Evolutionary conservation across 352 stramenopile species (phyloP).

Genomic region (Phytophthora pinifolia): DNA sequence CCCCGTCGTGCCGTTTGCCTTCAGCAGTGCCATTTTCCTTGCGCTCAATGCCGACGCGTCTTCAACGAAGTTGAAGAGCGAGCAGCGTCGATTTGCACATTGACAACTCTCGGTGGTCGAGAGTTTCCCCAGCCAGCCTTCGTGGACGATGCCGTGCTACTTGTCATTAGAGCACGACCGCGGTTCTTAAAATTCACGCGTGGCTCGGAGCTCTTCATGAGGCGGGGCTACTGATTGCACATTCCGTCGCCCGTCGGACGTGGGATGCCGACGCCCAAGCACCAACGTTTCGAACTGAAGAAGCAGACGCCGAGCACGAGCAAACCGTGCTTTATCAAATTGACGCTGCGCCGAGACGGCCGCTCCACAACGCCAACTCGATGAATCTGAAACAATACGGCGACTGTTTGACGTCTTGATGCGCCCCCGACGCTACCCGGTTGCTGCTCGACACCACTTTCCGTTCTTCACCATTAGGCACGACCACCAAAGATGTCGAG

Average conservation of each 20-base stretch:
- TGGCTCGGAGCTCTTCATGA: slow-evolving; percentile 12
- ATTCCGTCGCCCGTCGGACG: slow-evolving; percentile 7
- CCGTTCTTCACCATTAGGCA: slow-evolving; percentile 21
- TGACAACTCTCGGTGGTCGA: slow-evolving; percentile 15
- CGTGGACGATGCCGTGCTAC: neutral
- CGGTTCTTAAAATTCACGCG: slow-evolving; percentile 20
- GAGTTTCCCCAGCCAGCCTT: slow-evolving; percentile 6
- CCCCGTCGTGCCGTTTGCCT: no score
- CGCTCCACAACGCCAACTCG: neutral
- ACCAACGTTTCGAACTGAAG: no score
- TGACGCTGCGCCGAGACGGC: neutral
- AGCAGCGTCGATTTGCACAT: slow-evolving; percentile 9
- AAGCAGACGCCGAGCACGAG: slow-evolving; percentile 1
- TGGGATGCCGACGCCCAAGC: slow-evolving; percentile 1
- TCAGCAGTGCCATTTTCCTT: neutral
- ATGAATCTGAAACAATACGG: slow-evolving; percentile 22
- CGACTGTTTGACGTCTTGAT: neutral
- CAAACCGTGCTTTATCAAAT: slow-evolving; percentile 26
- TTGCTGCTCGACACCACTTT: slow-evolving; percentile 4
- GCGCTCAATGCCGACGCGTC: neutral
- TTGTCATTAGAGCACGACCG: neutral
- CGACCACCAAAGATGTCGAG: slow-evolving; percentile 27
- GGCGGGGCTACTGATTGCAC: slow-evolving; percentile 11
- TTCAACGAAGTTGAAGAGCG: slow-evolving; percentile 19
- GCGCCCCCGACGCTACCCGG: neutral